Evolutionary conservation across 2,329 filamentous ascomycete genomes (phyloP).

Genomic region (Helicocarpus griseus): DNA sequence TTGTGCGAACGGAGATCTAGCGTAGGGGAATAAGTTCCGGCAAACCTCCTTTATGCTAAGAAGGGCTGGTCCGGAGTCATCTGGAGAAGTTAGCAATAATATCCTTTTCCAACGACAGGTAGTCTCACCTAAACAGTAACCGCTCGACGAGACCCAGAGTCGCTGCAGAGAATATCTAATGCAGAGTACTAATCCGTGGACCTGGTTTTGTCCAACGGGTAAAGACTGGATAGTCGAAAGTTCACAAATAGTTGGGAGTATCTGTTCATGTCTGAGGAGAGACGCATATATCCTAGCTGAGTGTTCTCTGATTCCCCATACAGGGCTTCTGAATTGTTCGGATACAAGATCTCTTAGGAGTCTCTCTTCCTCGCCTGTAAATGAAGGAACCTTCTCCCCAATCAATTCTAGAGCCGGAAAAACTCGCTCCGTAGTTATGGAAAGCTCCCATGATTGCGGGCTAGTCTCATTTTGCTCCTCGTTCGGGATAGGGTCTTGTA

Average conservation of each 20-base stretch:
- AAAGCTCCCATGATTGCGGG: conserved; percentile 16
- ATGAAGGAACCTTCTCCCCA: conserved; percentile 31
- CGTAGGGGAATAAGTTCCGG: conserved; percentile 17
- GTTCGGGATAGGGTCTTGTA: conserved; percentile 12
- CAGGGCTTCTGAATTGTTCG: conserved; percentile 31
- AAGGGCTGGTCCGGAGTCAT: conserved; percentile 20
- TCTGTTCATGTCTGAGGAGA: conserved; percentile 23
- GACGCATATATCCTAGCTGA: conserved; percentile 36
- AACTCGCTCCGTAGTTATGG: conserved; percentile 31
- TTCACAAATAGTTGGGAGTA: conserved; percentile 20
- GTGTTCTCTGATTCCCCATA: conserved; percentile 39
- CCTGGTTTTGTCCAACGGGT: conserved; percentile 22
- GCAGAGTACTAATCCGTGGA: conserved; percentile 34
- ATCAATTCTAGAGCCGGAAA: conserved; percentile 40
- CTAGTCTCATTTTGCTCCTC: neutral
- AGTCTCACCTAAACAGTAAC: conserved; percentile 26
- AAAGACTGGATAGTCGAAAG: conserved; percentile 17
- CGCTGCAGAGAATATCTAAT: conserved; percentile 29
- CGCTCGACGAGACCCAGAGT: conserved; percentile 22
- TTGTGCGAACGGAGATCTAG: conserved; percentile 26
- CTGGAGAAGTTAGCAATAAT: conserved; percentile 14
- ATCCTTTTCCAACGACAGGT: conserved; percentile 8
- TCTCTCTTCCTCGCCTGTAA: conserved; percentile 23
- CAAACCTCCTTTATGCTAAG: conserved; percentile 19
- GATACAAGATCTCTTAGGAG: conserved; percentile 25